Base-by-base conservation (phyloP, 495 filamentous ascomycete species). In the Neurospora hispaniola region DNA sequence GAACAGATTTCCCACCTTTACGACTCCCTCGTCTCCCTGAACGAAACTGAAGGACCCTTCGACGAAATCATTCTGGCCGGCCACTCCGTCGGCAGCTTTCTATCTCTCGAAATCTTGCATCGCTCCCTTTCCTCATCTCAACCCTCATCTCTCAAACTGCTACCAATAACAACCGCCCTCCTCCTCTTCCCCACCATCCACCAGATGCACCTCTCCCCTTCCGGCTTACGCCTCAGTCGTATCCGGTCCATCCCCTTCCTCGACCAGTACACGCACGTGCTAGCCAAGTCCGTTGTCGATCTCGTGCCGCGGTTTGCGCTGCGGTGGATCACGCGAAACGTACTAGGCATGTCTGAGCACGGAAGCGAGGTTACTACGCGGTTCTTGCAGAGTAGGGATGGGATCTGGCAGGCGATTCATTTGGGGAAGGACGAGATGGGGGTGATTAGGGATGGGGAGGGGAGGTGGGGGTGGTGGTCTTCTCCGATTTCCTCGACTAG, bases 11-110 rank as follows among this genome's bases (percentile, higher is more conserved):
- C 77, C 20, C 75, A 81, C 70, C 77, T 84, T 18, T 86, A 82
- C 73, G 54, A 81, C 62, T 75, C 73, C 0, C 77, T 89, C 20
- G 14, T 7, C 42, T 18, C 14, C 0, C 14, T 43, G 42, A 43
- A 43, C 42, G 14, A 43, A 18, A 6, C 6, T 0, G 6, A 43
- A 18, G 42, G 42, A 43, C 42, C 42, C 0, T 87, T 81, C 72
- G 79, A 84, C 44, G 86, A 87, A 46, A 86, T 97, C 3, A 86
- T 97, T 31, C 83, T 98, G 7, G 88, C 96, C 39, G 93, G 92
- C 1, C 93, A 97, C 78, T 95, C 93, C 0, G 92, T 97, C 3
- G 93, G 93, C 31, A 82, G 88, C 0, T 96, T 92, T 78, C 90
- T 97, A 10, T 80, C 88, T n/a, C 85, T 94, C 75, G 93, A 96